Base-by-base conservation (phyloP, 768 basidiomycete genomes). In the Kondoa subrosea region DNA sequence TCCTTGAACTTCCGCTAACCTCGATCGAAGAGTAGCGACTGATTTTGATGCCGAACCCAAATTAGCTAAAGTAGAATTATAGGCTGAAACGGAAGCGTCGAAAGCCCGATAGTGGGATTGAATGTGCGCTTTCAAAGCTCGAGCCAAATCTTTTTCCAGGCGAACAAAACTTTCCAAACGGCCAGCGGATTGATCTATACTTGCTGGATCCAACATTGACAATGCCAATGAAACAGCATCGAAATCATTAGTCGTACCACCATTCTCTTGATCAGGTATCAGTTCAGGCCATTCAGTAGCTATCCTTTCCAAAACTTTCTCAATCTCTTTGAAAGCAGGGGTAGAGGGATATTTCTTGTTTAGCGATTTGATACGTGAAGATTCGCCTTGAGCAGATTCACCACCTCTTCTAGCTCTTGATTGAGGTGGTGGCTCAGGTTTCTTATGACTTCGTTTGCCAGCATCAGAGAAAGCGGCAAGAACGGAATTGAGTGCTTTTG, bases 101-200 rank as follows among this genome's bases (percentile, higher is more conserved):
- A 96, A 97, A 1, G 91, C 85, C 77, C 93, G 86, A 76, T 92
- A 95, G 87, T 75, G 76, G 86, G 89, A 86, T 73, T 91, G 88
- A 27, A 93, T 88, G 1, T 91, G 90, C 63, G 88, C 87, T 76
- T 88, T 87, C 31, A 93, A 78, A 21, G 89, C 87, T 66, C 81
- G 82, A 31, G 88, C 87, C 21, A 93, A 80, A 81, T 87, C 83
- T 4, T 81, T 78, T 77, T 89, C 91, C 2, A 88, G 87, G 57
- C 81, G 78, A 32, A 83, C 81, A 75, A 93, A 93, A 56, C 56
- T 68, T 61, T 26, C 60, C 26, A 40, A 27, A 25, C 26, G 3
- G 29, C 0, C 65, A 2, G n/a, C n/a, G 71, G 85, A 84, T 75
- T 86, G 87, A 1, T 86, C 87, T 0, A 80, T 77, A 14, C 86